A percentile compares a stretch with the other conserved stretches of the same genome.
Evolutionary conservation across 805 yeast genomes (phyloP).

Genomic region (Blastobotrys mokoenaii): DNA sequence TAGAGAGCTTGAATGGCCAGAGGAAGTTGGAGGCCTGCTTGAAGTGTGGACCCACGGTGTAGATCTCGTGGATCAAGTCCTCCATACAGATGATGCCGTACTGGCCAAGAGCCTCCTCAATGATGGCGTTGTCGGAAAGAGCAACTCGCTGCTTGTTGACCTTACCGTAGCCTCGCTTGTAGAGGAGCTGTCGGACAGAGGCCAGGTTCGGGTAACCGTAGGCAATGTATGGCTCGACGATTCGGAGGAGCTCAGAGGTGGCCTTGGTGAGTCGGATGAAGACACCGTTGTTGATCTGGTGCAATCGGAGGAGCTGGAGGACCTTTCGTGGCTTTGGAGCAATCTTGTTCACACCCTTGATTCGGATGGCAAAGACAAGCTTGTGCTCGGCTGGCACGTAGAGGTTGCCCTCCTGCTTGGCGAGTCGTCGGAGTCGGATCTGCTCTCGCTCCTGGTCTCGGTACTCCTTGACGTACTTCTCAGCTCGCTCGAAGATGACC

Average conservation of each 20-base stretch:
- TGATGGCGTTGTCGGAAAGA: slow-evolving; percentile 60
- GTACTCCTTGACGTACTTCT: slow-evolving; percentile 94
- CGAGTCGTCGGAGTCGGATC: slow-evolving; percentile 80
- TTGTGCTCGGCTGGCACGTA: slow-evolving; percentile 90
- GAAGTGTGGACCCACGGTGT: slow-evolving; percentile 79
- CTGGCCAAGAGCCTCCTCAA: slow-evolving; percentile 64
- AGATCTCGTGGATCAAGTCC: slow-evolving; percentile 74
- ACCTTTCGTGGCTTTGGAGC: slow-evolving; percentile 99
- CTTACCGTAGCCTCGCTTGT: slow-evolving; percentile 85
- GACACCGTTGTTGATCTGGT: slow-evolving; percentile 74
- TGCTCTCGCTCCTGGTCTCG: slow-evolving; percentile 75
- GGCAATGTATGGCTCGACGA: slow-evolving; percentile 75
- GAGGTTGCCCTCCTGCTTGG: slow-evolving; percentile 89
- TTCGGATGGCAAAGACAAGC: slow-evolving; percentile 93
- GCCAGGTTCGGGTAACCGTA: slow-evolving; percentile 74
- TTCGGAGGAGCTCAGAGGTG: slow-evolving; percentile 64
- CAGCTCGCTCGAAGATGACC: slow-evolving; percentile 86
- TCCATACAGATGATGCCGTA: slow-evolving; percentile 69
- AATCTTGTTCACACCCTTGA: slow-evolving; percentile 98
- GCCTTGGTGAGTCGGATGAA: slow-evolving; percentile 75
- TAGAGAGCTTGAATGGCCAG: slow-evolving; percentile 80
- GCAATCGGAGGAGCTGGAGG: slow-evolving; percentile 66
- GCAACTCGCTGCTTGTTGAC: slow-evolving; percentile 70
- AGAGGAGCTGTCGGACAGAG: slow-evolving; percentile 63
- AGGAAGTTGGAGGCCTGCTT: slow-evolving; percentile 79